Evolutionary conservation across 2,329 filamentous ascomycete genomes (phyloP), one percentile per base, ranked within the genome.

Genomic region (Sporothrix brasiliensis): DNA sequence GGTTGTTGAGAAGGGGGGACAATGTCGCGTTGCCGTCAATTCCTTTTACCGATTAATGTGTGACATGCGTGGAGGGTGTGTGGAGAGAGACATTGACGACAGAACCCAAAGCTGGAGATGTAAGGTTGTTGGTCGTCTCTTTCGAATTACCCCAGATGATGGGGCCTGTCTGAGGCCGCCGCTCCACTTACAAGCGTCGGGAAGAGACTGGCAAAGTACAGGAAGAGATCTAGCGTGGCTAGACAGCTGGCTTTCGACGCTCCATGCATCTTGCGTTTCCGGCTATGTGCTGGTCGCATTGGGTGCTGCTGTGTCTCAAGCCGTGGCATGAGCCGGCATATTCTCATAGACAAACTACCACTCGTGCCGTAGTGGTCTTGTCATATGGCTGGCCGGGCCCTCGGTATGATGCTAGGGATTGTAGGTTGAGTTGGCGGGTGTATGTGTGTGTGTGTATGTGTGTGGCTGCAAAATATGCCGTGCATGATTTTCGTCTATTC

Each of bases 341-440:
- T 27, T 47, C 21, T 44, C 39, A 39, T 47, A 21, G 39, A 47
- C 7, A 5, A 21, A 47, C 58, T 44, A 24, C 30, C 6, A 4
- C 5, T 27, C 21, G 7, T 34, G 39, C 39, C 19, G 58, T 27
- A 63, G 52, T 53, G 65, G 65, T 53, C 63, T 54, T 30, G 9
- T 41, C 63, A 19, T 34, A 53, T 65, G 61, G 61, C 49, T 65
- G 61, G 61, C 61, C 61, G 61, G 60, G 61, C 61, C 61, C 41
- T 50, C 44, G 44, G 61, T 65, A 65, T 50, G 61, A 21, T 50
- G 61, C 41, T 50, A 49, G n/a, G 41, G 39, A 24, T 21, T 49
- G 14, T 16, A n/a, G 27, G 3, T 3, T n/a, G 56, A 27, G 39
- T 19, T 1, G 13, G 4, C 24, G 58, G 10, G 54, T 10, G 21